A percentile compares a stretch with the other conserved stretches of the same genome.
These are phyloP conservation scores for Amborella trichopoda DNA, from an alignment of 164 flowering plant species.

Conservation along the genomic window DNA sequence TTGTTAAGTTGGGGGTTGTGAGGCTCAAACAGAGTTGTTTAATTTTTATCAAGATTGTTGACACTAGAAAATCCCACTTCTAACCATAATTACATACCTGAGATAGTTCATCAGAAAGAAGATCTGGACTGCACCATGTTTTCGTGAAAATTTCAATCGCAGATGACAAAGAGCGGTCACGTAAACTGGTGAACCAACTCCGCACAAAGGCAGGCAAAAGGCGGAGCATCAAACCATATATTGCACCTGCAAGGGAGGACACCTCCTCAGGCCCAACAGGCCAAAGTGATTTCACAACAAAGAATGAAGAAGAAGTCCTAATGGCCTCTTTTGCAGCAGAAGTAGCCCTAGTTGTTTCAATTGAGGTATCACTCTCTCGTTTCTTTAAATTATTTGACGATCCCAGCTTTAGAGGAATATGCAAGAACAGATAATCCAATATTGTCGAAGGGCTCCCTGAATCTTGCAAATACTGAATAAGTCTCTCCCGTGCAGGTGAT, in stretches of 20 bases:
- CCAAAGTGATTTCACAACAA: constrained; percentile 65
- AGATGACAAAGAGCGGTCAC: constrained; percentile 65
- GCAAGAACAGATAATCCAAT: constrained; percentile 75
- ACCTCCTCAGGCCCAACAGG: constrained; percentile 46
- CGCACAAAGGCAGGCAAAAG: constrained; percentile 93
- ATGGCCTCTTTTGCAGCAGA: constrained; percentile 63
- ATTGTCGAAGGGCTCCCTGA: constrained; percentile 40
- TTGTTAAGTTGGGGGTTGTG: too few relatives aligned
- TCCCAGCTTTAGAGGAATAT: constrained; percentile 59
- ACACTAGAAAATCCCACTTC: too few relatives aligned
- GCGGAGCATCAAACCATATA: constrained; percentile 80
- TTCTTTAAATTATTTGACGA: constrained; percentile 31
- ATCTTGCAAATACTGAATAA: constrained; percentile 66
- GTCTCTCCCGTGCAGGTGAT: constrained; percentile 50
- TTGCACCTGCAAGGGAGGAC: constrained; percentile 79
- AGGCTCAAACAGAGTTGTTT: too few relatives aligned
- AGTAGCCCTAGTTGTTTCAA: constrained; percentile 43
- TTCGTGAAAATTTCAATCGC: constrained; percentile 70
- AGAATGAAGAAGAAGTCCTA: constrained; percentile 45
- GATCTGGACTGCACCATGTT: constrained; percentile 78
- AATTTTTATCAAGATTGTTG: too few relatives aligned
- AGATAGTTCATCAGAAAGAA: constrained; percentile 71
- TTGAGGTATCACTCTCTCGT: constrained; percentile 54
- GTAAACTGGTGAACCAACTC: constrained; percentile 71
- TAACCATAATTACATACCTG: constrained; percentile 47